Percentiles rank a stretch among this genome's conserved stretches.
Conservation (phyloP, 495 filamentous ascomycete genomes). For the Penicillium canariense region DNA sequence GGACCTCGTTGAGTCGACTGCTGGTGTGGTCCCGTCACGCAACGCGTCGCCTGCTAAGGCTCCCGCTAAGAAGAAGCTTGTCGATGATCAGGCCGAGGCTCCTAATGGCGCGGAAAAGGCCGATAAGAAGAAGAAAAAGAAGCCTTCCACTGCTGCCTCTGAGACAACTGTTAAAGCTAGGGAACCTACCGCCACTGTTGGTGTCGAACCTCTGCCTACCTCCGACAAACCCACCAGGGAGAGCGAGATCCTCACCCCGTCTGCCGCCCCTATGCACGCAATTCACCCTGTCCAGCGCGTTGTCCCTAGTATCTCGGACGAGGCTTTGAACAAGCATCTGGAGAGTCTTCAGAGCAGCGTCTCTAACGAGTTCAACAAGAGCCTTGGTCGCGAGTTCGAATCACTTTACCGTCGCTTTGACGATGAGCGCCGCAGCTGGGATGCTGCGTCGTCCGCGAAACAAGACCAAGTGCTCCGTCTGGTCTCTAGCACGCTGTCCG, state of each 20-base stretch:
- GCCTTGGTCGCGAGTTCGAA: constrained; percentile 56
- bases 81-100: constrained; percentile 41
- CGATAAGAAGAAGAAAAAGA: constrained; percentile 62
- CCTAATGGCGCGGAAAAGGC: constrained; percentile 45
- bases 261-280: constrained; percentile 10
- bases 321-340: constrained; percentile 50
- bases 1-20: constrained; percentile 22
- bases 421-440: constrained; percentile 61
- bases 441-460: constrained; percentile 63
- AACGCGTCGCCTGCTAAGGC: constrained; percentile 45
- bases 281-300: constrained; percentile 6
- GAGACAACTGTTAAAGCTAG: constrained; percentile 35
- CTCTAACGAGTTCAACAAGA: constrained; percentile 53
- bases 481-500: constrained; percentile 81
- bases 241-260: constrained; percentile 19
- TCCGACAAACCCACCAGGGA: constrained; percentile 10
- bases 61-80: constrained; percentile 38
- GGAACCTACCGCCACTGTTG: constrained; percentile 21
- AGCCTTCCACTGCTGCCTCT: constrained; percentile 39
- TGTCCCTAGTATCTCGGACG: constrained; percentile 29
- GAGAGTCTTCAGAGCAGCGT: constrained; percentile 56
- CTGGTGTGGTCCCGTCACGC: constrained; percentile 35
- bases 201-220: constrained; percentile 20
- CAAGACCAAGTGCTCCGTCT: constrained; percentile 80
- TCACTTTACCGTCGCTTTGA: constrained; percentile 60